Base-by-base conservation (phyloP, 2,329 filamentous ascomycete genomes). In the Arthrobotrys entomopaga region DNA sequence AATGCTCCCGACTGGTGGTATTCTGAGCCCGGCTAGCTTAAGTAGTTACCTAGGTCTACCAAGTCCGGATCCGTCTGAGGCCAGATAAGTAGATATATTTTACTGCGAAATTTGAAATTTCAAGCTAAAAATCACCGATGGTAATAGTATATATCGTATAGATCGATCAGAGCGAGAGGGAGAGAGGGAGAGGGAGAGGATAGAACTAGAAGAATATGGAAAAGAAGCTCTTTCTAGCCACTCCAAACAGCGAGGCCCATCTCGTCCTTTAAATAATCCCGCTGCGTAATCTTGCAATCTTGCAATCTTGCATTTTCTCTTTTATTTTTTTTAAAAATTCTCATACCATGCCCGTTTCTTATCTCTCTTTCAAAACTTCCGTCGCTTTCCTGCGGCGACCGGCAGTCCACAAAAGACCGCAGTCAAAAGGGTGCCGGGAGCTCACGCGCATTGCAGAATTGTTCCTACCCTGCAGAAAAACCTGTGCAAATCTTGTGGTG, bases 361-460 rank as follows among this genome's bases (percentile, higher is more conserved):
- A 59, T 59, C 56, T 34, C 29, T 34, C 10, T 34, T 6, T 34
- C 29, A 34, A n/a, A 34, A 34, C 29, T 52, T 50, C 65, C 65
- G 65, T 70, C 50, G 42, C 58, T 38, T 63, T 64, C 65, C 53
- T 65, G 66, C 50, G 54, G 56, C 43, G 52, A 42, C 29, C 29
- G 38, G 40, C 56, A 49, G 24, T 16, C n/a, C n/a, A 50, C 48
- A 59, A 60, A 48, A 67, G 64, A 54, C 34, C 54, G 43, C 40
- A 58, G 24, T 34, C 34, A 22, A 10, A 56, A 49, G 20, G 22
- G 46, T 22, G 22, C 64, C 2, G 15, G 11, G 19, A 58, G 38
- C 20, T 29, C 48, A 40, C 34, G 42, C 64, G 56, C 48, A n/a
- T 46, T 38, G 38, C 11, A 53, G 43, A 71, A 59, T 53, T 19